Evolutionary conservation across 2,329 filamentous ascomycete genomes (phyloP).

Genomic region (Blastomyces emzantsi): DNA sequence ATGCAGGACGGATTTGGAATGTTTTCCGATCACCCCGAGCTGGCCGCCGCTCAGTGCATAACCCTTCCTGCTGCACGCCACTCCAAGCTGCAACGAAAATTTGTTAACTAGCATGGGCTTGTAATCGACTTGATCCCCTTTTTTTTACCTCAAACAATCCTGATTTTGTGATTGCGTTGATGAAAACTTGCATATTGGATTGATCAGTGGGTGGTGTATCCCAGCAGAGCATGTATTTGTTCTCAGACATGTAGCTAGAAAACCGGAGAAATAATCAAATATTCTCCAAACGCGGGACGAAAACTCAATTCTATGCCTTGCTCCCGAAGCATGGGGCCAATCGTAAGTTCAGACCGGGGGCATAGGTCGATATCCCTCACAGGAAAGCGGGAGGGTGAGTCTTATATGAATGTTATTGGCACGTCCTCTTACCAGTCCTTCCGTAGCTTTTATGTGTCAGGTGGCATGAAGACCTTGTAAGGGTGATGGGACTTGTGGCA

Average conservation of each 20-base stretch:
- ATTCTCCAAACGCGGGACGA: neutral
- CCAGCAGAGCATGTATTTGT: neutral
- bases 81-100: neutral
- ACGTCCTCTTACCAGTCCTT: neutral
- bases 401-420: constrained; percentile 3
- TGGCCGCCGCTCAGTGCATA: neutral
- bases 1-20: neutral
- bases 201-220: neutral
- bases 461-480: neutral
- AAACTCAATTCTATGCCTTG: neutral
- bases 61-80: neutral
- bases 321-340: neutral
- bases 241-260: neutral
- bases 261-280: neutral
- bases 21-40: neutral
- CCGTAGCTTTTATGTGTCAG: neutral
- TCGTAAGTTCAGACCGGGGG: neutral
- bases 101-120: neutral
- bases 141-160: neutral
- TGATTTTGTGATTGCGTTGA: neutral
- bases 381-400: neutral
- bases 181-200: neutral
- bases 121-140: neutral
- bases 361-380: neutral
- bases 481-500: neutral